Base-by-base conservation (phyloP, 108 stramenopile species). In the Cyclotella baltica region DNA sequence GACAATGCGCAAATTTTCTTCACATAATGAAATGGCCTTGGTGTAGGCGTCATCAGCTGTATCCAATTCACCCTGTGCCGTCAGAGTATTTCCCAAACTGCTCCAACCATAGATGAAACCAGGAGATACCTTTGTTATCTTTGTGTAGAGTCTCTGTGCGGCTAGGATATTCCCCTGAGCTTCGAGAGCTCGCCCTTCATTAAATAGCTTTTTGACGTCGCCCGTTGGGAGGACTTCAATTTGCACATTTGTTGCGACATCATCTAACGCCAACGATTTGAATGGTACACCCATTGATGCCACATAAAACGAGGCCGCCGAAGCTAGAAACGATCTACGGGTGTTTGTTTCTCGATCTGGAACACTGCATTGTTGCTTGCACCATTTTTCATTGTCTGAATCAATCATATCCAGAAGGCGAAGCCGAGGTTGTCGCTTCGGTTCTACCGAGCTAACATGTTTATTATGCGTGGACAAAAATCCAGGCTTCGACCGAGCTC, bases 21-120 rank as follows among this genome's bases (percentile, higher is more conserved):
- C 56, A 69, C 93, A 94, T 31, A 94, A 50, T 53, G 80, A 73
- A 53, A 94, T 88, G 1, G 93, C 90, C 27, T 55, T 85, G 36
- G 85, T 83, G 75, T 94, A 94, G n/a, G 86, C 75, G 23, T 76
- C 67, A 10, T 92, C 90, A 1, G 93, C 93, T 16, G 77, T 40
- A 1, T 47, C 25, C 25, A 94, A 66, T 62, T 86, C 75, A 15
- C 91, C 91, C 56, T 91, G 77, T 1, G 91, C 91, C 27, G 89
- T 89, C 67, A 91, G 87, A 16, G 93, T 92, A 43, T 92, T 94
- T 3, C 90, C 91, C 51, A 94, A 76, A 52, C 88, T 88, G 59
- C 82, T 83, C 91, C 91, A 94, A 15, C 91, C 93, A 63, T 94
- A 94, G 68, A 94, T 82, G 71, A 91, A 94, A 36, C 81, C 56